Evolutionary conservation across 2,329 filamentous ascomycete genomes (phyloP).

Genomic region (Aspergillus sp.): DNA sequence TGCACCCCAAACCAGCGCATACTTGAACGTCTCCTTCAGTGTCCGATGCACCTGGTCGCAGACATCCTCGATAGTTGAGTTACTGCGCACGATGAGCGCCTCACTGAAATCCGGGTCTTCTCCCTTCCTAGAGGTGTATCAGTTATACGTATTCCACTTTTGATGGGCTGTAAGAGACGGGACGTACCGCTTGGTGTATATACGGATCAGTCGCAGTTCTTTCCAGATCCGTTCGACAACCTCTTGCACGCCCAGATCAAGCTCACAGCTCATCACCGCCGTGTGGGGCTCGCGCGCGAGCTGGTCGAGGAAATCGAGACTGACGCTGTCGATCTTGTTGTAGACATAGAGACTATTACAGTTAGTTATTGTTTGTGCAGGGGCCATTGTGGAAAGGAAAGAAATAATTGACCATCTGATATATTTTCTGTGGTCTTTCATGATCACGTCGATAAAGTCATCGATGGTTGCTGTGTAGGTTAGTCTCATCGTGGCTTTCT

Average conservation of each 20-base stretch:
- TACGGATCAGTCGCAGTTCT: constrained; percentile 81
- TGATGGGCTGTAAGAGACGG: not conserved
- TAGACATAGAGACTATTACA: constrained; percentile 79
- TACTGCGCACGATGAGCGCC: constrained; percentile 85
- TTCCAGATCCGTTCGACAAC: constrained; percentile 95
- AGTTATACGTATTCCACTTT: not conserved
- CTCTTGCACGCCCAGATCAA: constrained; percentile 88
- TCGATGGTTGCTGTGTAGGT: constrained; percentile 73
- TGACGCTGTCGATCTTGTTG: constrained; percentile 98
- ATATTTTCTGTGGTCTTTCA: constrained; percentile 98
- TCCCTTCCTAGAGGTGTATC: constrained; percentile 64
- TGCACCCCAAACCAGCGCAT: constrained; percentile 95
- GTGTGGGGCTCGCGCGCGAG: constrained; percentile 91
- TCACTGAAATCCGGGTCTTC: constrained; percentile 85
- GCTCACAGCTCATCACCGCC: constrained; percentile 95
- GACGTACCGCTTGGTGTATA: constrained; percentile 79
- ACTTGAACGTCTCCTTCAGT: constrained; percentile 98
- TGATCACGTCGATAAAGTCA: constrained; percentile 98
- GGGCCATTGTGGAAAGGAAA: no score
- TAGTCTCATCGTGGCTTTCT: not conserved
- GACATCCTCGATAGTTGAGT: constrained; percentile 91
- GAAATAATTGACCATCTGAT: constrained; percentile 62
- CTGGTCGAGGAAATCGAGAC: constrained; percentile 87
- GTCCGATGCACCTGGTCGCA: constrained; percentile 93
- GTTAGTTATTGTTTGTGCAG: not conserved